Base-by-base conservation (phyloP, 495 filamentous ascomycete species). In the Cercophora samala region DNA sequence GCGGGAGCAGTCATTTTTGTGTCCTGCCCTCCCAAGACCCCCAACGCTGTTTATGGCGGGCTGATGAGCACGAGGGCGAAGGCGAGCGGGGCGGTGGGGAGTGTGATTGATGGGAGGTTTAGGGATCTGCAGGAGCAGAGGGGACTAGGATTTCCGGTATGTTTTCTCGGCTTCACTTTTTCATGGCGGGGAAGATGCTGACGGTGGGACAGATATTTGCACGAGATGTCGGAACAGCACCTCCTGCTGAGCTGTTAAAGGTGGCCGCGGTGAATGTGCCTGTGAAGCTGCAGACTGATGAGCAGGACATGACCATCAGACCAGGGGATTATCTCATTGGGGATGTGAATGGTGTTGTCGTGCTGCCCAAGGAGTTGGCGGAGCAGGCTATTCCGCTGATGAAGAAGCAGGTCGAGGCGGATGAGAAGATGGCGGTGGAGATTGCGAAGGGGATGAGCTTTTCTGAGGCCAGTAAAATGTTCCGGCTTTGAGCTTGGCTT, bases 81-180 rank as follows among this genome's bases (percentile, higher is more conserved):
- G 63, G 80, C 79, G 15, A 80, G 81, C 42, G 77, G 77, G 2
- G 80, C 79, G 4, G 75, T 75, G 0, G 80, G 79, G 1, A 77
- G 75, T 0, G 77, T 89, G 5, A 83, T 89, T 60, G 86, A 89
- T 68, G 86, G 87, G 5, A 77, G 83, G 4, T 79, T 88, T 63
- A 76, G 87, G 9, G 87, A 89, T 66, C 62, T 89, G 5, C 78
- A 85, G 58, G 87, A 88, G 72, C 87, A 89, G 68, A 79, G 82
- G 2, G 84, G 82, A 32, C 65, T 88, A 13, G 70, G 70, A 0
- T 84, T 81, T 62, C 82, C 83, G 13, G 80, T 83, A 56, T 37
- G 69, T 66, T 13, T 1, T 19, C 24, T 46, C 51, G 42, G 22
- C 3, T 5, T 17, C 22, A 22, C 22, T 29, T 19, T 23, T 19